phyloP scores from a whole-genome alignment of 768 basidiomycete species.

The Exsudoporus frostii region DNA sequence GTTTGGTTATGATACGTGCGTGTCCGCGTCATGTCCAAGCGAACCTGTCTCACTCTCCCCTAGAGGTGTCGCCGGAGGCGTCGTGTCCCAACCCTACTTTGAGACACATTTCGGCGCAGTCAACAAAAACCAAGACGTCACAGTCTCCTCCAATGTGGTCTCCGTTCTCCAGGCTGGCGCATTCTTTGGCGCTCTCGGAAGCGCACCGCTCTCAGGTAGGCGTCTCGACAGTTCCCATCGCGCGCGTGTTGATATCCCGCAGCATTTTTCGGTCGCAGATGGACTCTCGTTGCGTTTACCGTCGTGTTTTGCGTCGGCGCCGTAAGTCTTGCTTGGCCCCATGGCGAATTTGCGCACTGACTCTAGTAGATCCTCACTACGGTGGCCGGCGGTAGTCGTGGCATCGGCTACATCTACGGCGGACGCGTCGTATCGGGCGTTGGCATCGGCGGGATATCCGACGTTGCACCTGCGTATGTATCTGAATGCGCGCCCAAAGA shows the following conservation, averaged over 20 bases:
- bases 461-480: slow-evolving; percentile 83
- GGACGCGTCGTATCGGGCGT: slow-evolving; percentile 79
- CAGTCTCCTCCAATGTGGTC: slow-evolving; percentile 79
- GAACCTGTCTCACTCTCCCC: neutral
- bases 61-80: slow-evolving; percentile 66
- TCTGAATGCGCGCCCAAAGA: slow-evolving; percentile 86
- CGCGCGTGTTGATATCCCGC: neutral
- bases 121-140: slow-evolving; percentile 40
- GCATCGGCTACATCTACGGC: slow-evolving; percentile 68
- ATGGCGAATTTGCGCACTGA: neutral
- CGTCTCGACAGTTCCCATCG: slow-evolving; percentile 1
- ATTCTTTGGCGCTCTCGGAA: slow-evolving; percentile 81
- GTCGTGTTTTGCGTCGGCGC: slow-evolving; percentile 70
- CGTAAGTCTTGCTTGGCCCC: slow-evolving; percentile 39
- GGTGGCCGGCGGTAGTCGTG: slow-evolving; percentile 51
- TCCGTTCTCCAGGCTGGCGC: slow-evolving; percentile 85
- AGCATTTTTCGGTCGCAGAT: slow-evolving; percentile 66
- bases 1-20: slow-evolving; percentile 78
- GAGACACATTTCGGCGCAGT: slow-evolving; percentile 52
- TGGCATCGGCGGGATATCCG: slow-evolving; percentile 79
- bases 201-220: slow-evolving; percentile 66
- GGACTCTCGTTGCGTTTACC: slow-evolving; percentile 59
- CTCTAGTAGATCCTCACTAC: slow-evolving; percentile 62
- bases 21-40: slow-evolving; percentile 1
- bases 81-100: slow-evolving; percentile 64